phyloP scores from a whole-genome alignment of 805 yeast genomes.

The Kazachstania bromeliacearum region DNA sequence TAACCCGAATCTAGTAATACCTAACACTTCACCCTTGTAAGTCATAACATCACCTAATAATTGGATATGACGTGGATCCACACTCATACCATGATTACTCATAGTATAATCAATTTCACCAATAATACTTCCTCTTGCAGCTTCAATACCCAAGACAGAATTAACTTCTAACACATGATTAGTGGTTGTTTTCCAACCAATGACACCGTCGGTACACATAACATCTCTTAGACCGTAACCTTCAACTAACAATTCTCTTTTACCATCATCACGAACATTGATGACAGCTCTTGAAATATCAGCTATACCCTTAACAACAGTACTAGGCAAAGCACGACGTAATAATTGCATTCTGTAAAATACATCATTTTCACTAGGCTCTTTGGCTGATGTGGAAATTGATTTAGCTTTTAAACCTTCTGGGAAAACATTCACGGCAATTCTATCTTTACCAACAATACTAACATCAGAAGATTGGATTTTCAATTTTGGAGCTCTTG shows the following conservation, averaged over 20 bases:
- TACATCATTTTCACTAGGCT: constrained; percentile 39
- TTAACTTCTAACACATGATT: constrained; percentile 88
- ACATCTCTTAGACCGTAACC: constrained; percentile 95
- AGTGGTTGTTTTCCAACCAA: constrained; percentile 78
- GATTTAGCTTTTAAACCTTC: constrained; percentile 37
- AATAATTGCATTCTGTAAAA: constrained; percentile 86
- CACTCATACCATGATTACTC: constrained; percentile 99
- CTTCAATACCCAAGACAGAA: constrained; percentile 91
- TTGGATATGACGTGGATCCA: constrained; percentile 98
- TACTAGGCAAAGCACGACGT: constrained; percentile 73
- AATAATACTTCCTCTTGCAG: constrained; percentile 88
- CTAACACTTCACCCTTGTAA: constrained; percentile 94
- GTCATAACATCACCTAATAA: constrained; percentile 97
- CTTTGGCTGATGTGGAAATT: constrained; percentile 34
- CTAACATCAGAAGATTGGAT: constrained; percentile 64
- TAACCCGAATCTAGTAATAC: constrained; percentile 95
- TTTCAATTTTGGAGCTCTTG: constrained; percentile 81
- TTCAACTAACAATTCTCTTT: constrained; percentile 88
- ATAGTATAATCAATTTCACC: constrained; percentile 93
- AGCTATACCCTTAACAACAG: constrained; percentile 88
- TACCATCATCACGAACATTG: constrained; percentile 77
- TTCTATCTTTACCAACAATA: constrained; percentile 52
- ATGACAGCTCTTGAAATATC: constrained; percentile 94
- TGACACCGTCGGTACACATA: constrained; percentile 95
- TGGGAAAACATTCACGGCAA: constrained; percentile 51